Conservation (phyloP, 768 basidiomycete species). For the Boletellus ananas region DNA sequence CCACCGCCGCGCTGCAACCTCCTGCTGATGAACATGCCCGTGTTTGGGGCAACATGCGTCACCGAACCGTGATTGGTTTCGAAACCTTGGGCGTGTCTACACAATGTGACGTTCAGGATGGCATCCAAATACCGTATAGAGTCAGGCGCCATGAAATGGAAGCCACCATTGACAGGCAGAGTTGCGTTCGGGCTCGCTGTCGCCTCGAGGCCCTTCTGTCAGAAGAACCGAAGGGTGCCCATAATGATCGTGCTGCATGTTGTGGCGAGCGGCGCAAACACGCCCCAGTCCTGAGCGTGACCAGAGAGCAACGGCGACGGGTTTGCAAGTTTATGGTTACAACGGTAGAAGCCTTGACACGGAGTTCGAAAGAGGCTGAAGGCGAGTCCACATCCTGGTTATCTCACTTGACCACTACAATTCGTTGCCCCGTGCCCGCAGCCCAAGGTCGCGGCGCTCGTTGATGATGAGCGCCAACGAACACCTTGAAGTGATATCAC, state of each 20-base stretch:
- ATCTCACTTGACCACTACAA: too few relatives aligned
- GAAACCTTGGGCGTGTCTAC: slow-evolving; percentile 3
- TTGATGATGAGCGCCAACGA: too few relatives aligned
- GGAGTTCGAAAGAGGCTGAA: too few relatives aligned
- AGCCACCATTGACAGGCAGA: neutral
- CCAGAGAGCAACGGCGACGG: too few relatives aligned
- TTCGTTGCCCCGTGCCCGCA: too few relatives aligned
- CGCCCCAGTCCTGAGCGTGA: neutral
- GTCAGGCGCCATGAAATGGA: neutral
- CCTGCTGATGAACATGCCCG: slow-evolving; percentile 1
- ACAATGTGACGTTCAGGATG: slow-evolving; percentile 2
- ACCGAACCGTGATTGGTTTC: neutral
- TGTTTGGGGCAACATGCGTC: neutral
- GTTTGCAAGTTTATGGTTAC: too few relatives aligned
- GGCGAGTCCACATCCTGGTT: too few relatives aligned
- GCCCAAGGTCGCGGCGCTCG: too few relatives aligned
- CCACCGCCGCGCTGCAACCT: slow-evolving; percentile 3
- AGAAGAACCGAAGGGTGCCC: neutral
- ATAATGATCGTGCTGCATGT: neutral
- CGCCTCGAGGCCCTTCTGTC: slow-evolving; percentile 5
- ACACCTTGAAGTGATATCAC: too few relatives aligned
- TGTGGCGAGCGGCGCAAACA: neutral
- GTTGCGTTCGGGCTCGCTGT: neutral
- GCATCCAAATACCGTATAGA: neutral
- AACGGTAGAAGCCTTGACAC: too few relatives aligned